Evolutionary conservation across 2,329 filamentous ascomycete genomes (phyloP).

Genomic region (Aspergillus felis): DNA sequence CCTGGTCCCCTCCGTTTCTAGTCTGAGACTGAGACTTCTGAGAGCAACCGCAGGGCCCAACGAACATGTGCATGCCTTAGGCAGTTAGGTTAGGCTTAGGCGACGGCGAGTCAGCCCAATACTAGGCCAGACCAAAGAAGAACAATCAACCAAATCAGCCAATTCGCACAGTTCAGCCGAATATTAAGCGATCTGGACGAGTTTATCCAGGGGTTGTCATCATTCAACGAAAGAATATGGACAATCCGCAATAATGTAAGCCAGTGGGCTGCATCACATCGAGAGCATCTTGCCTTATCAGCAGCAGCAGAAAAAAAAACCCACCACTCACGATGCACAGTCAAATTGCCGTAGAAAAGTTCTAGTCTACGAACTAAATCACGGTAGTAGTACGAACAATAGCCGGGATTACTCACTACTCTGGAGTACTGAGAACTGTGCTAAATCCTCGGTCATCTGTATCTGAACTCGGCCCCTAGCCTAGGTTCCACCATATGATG

Average conservation of each 20-base stretch:
- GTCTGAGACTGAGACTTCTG: background rate
- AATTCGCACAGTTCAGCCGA: background rate
- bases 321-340: slow-evolving; percentile 5
- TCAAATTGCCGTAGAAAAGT: background rate
- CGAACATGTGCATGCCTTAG: background rate
- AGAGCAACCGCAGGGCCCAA: background rate
- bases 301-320: background rate
- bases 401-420: slow-evolving; percentile 1
- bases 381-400: slow-evolving; percentile 1
- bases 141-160: background rate
- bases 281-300: slow-evolving; percentile 9
- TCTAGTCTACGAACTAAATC: background rate
- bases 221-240: background rate
- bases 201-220: background rate
- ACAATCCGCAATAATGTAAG: slow-evolving; percentile 1
- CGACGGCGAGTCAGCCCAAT: background rate
- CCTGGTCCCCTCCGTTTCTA: slow-evolving; percentile 6
- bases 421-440: too few species aligned
- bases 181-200: background rate
- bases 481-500: background rate
- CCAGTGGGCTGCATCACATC: slow-evolving; percentile 7
- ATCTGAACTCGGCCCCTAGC: background rate
- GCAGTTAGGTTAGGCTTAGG: background rate
- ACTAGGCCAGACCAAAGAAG: background rate
- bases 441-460: too few species aligned